These are phyloP conservation scores for Emergomyces pasteurianus DNA, from an alignment of 2,329 filamentous ascomycete species.

Conservation along the genomic window DNA sequence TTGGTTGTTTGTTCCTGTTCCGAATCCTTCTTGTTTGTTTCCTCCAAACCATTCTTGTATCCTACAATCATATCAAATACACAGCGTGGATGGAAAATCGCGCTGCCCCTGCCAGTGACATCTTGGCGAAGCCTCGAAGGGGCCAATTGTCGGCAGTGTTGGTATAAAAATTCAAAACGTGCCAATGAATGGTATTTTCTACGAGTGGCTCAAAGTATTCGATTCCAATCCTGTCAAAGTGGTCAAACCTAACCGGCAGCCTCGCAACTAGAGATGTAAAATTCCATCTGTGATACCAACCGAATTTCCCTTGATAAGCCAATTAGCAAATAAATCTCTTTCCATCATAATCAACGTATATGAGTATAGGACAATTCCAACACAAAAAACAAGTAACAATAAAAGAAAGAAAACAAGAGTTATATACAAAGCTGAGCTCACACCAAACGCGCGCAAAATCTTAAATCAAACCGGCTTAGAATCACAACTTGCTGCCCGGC, in stretches of 20 bases:
- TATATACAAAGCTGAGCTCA: background rate
- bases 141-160: background rate
- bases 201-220: background rate
- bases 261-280: background rate
- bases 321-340: background rate
- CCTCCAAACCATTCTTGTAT: background rate
- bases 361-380: background rate
- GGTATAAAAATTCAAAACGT: background rate
- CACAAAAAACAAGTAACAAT: background rate
- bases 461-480: background rate
- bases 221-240: background rate
- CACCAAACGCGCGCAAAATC: background rate
- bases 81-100: background rate
- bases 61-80: background rate
- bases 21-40: background rate
- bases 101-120: background rate
- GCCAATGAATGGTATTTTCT: background rate
- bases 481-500: conserved; percentile 35
- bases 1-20: background rate
- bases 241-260: background rate
- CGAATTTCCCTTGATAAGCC: background rate
- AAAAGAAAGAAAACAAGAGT: background rate
- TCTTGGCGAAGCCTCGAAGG: background rate
- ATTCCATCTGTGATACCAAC: background rate
- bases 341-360: background rate